Evolutionary conservation across 163 green algal species (phyloP), one percentile per base, ranked within the genome.

Genomic region (Scenedesmus sp.): DNA sequence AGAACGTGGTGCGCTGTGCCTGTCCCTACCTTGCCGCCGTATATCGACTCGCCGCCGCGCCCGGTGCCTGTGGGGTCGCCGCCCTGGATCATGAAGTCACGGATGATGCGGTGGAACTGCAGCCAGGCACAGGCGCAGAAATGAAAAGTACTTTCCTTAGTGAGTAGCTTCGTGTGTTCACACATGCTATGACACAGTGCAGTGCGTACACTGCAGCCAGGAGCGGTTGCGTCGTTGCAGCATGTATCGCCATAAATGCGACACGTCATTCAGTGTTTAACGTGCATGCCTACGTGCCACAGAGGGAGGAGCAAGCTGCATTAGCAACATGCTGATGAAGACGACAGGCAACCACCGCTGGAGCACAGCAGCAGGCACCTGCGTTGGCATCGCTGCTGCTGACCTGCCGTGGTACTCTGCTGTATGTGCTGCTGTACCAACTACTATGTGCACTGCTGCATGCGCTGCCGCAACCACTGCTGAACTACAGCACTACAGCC

Each of bases 21-120:
- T 1, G 23, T 79, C 34, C 34, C 0, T 1, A 79, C 70, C 70
- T 96, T 96, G 59, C 91, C 93, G 60, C 96, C 96, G 82, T 95
- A 98, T 60, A 97, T 96, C 16, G 92, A 96, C 86, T 97, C 94
- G 4, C 96, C 97, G 6, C 97, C 97, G 7, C 95, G 93, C 9
- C 97, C 97, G 34, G 96, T 98, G 26, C 97, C 97, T 7, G 95
- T 98, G 5, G 96, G 96, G 87, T 98, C 97, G 1, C 97, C 97
- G 3, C 95, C 96, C 86, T 96, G 92, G 2, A 91, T 88, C 18
- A 93, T 97, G 88, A 98, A 98, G 91, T 97, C 96, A 8, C 88
- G 91, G 66, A 98, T 98, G 88, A 99, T 96, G 13, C 97, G 92
- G 88, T 99, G 97, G 90, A 98, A 98, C 93, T 97, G 92, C 88